These are phyloP conservation scores for Bassia scoparia DNA, from an alignment of 148 eudicot species.

Conservation along the genomic window DNA sequence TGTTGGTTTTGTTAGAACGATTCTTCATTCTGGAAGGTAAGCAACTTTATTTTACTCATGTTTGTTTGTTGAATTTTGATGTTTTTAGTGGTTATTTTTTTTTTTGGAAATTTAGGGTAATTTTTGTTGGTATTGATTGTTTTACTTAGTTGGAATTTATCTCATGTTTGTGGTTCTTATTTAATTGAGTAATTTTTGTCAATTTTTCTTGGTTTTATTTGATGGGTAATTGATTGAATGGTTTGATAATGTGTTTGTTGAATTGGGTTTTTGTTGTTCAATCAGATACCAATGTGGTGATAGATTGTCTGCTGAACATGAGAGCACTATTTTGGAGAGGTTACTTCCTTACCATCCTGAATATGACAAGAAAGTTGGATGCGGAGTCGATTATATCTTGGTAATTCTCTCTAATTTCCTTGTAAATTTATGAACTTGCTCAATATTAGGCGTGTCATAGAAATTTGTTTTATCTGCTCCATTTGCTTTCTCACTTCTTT, in stretches of 20 bases:
- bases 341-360: slow-evolving; percentile 86
- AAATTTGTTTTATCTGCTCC: too few species aligned
- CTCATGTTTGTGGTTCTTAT: not conserved
- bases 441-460: too few species aligned
- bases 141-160: not conserved
- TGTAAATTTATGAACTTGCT: not conserved
- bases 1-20: slow-evolving; percentile 84
- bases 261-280: not conserved
- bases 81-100: not conserved
- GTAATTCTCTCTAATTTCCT: slow-evolving; percentile 41
- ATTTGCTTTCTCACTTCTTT: too few species aligned
- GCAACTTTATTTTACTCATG: slow-evolving; percentile 1
- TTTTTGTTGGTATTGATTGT: not conserved
- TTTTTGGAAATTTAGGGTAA: not conserved
- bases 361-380: slow-evolving; percentile 74
- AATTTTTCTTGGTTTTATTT: not conserved
- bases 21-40: slow-evolving; percentile 93
- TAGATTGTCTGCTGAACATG: slow-evolving; percentile 72
- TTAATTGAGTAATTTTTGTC: not conserved
- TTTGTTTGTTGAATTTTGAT: slow-evolving; percentile 2
- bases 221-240: not conserved
- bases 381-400: slow-evolving; percentile 79
- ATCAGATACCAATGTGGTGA: slow-evolving; percentile 71
- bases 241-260: not conserved
- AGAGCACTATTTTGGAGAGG: slow-evolving; percentile 62